Base-by-base conservation (phyloP, 495 filamentous ascomycete species). In the Penicillium roqueforti region DNA sequence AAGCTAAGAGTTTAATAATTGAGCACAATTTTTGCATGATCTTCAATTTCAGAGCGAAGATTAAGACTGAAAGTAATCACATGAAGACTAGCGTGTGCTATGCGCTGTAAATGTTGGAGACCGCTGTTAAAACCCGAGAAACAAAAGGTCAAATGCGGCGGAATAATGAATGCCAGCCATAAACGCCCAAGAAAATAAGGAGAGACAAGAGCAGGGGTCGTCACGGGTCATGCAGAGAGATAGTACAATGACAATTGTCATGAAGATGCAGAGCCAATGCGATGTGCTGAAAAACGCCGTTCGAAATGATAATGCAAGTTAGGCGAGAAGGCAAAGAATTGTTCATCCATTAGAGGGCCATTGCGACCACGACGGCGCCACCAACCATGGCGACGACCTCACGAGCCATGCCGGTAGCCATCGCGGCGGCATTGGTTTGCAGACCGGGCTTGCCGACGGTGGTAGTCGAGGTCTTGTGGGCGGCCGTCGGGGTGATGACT, bases 301-400 rank as follows among this genome's bases (percentile, higher is more conserved):
- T 47, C 26, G 7, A 43, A 56, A 54, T 42, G 11, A 45, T 37
- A 45, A 54, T 22, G 36, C 53, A 29, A 28, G 49, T 19, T 19
- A 49, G 20, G 29, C 23, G 20, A 50, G 16, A 25, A 41, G 22
- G 16, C 37, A 38, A 10, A 22, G 40, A 19, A 2, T n/a, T n/a
- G 1, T 22, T 29, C 8, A 19, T 23, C 9, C 10, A 45, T 68
- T 60, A 76, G 42, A 77, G 57, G 36, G 66, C 68, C 59, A 75
- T 70, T 16, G 68, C 74, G 20, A 75, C 65, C 10, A 68, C 40
- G 25, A 73, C 65, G 19, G 73, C 74, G 14, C 73, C 74, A 7
- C 73, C 73, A 23, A 81, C 47, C 58, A 80, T 71, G 14, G 69
- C 68, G 29, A 72, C 59, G 41, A 78, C 61, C 59, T 78, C 77